Base-by-base conservation (phyloP, 805 yeast species). In the Wickerhamiella lipophila region DNA sequence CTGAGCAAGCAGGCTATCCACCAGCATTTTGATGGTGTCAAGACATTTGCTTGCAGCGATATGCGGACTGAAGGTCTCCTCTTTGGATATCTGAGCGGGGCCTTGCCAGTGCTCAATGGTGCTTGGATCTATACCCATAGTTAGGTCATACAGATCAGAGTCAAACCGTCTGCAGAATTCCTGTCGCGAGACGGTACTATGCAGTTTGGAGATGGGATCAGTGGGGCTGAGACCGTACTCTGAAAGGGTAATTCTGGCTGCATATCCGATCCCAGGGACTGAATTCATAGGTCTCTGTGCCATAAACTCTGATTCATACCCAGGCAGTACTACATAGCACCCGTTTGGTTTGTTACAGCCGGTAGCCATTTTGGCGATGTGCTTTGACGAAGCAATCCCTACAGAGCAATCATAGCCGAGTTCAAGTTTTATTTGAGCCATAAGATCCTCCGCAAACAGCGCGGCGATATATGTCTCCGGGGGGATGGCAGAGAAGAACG, bases 331-430 rank as follows among this genome's bases (percentile, higher is more conserved):
- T 1, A 59, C 50, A 1, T 63, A 51, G 45, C 61, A 53, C 1
- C 66, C 65, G 6, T 42, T 26, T 1, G 67, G 67, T 39, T 63
- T 63, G 51, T 60, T 56, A n/a, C 40, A n/a, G 6, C 51, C 47
- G 16, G 63, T 55, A 2, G 54, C 59, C 56, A 63, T 59, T 46
- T 63, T 63, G 22, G 66, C 63, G 16, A 56, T 36, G 5, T 57
- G 54, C 27, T 55, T 58, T 25, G 59, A 54, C 2, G 52, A 22
- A 3, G 57, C 65, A 6, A 61, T 60, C 16, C 67, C 67, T 21
- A 63, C 57, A 1, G 64, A 60, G 52, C 64, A 60, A 18, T 56
- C 50, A 44, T 56, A 61, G 2, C 60, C 61, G 12, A 47, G 49
- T 25, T 58, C 63, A 12, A 56, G 40, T 40, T 42, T 34, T 30